Evolutionary conservation across 164 flowering plant species (phyloP).

Genomic region (Nymphaea thermarum): DNA sequence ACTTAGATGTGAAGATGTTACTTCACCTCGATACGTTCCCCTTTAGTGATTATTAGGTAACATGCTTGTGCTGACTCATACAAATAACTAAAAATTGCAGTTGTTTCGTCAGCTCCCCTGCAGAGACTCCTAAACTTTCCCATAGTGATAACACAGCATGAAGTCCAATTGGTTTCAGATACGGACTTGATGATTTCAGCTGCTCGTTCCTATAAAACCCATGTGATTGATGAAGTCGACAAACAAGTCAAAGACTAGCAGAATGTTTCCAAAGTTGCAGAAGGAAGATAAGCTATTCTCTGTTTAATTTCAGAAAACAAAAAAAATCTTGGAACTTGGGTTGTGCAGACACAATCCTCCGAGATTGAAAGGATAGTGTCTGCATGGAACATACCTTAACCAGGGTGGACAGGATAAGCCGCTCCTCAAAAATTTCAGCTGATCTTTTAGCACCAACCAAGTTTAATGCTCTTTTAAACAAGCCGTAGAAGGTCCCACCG

Average conservation of each 20-base stretch:
- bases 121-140: conserved; percentile 42
- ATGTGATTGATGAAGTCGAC: neutral
- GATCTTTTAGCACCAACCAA: conserved; percentile 22
- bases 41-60: conserved; percentile 26
- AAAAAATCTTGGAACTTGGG: too few species aligned
- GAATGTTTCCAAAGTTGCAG: neutral
- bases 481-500: conserved; percentile 27
- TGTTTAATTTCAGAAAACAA: too few species aligned
- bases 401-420: conserved; percentile 31
- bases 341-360: too few species aligned
- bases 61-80: conserved; percentile 47
- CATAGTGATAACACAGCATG: conserved; percentile 56
- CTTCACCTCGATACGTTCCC: conserved; percentile 51
- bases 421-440: conserved; percentile 22
- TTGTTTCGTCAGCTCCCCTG: conserved; percentile 53
- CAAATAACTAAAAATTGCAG: conserved; percentile 54
- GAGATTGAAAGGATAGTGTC: neutral
- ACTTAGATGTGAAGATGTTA: neutral
- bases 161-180: conserved; percentile 70
- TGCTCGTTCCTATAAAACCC: conserved; percentile 41
- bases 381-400: conserved; percentile 35
- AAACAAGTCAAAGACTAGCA: neutral
- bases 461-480: conserved; percentile 29
- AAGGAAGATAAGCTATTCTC: neutral
- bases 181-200: conserved; percentile 33